phyloP scores from a whole-genome alignment of 1,284 basidiomycete genomes.

The Sanguinoderma infundibulare region DNA sequence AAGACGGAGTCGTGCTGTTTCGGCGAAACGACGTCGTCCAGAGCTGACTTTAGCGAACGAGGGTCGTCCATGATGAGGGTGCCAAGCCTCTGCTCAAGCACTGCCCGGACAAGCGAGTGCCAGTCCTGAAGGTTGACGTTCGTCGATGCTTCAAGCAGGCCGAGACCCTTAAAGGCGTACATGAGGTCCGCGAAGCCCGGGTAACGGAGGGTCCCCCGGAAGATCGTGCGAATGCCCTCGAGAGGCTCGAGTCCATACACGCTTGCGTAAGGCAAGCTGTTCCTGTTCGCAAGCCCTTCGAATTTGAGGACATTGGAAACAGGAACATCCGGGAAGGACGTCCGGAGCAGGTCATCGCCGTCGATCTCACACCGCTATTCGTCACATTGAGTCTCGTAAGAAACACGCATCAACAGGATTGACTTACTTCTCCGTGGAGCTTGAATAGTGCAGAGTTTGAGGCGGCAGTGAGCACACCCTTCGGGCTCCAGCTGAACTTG shows the following conservation, averaged over 20 bases:
- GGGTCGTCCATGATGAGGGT: constrained; percentile 37
- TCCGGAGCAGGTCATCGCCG: constrained; percentile 58
- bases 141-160: constrained; percentile 62
- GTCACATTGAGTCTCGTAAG: neutral
- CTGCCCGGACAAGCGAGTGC: constrained; percentile 46
- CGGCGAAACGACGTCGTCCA: constrained; percentile 43
- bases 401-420: neutral
- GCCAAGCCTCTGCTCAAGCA: constrained; percentile 37
- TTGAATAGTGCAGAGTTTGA: constrained; percentile 80
- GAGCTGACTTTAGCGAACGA: constrained; percentile 41
- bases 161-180: constrained; percentile 75
- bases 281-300: constrained; percentile 90
- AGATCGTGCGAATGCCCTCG: constrained; percentile 63
- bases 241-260: constrained; percentile 69
- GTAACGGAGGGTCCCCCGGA: constrained; percentile 92
- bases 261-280: constrained; percentile 80
- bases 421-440: constrained; percentile 57
- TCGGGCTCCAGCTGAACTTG: constrained; percentile 96
- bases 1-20: constrained; percentile 42
- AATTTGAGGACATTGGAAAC: constrained; percentile 73
- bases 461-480: constrained; percentile 86
- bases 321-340: constrained; percentile 68
- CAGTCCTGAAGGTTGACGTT: constrained; percentile 48
- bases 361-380: constrained; percentile 56
- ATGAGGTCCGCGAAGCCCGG: constrained; percentile 85